A percentile compares a stretch with the other conserved stretches of the same genome.
Evolutionary conservation across 192 early-diverging fungal species (phyloP).

Genomic region (Spizellomyces punctatus): DNA sequence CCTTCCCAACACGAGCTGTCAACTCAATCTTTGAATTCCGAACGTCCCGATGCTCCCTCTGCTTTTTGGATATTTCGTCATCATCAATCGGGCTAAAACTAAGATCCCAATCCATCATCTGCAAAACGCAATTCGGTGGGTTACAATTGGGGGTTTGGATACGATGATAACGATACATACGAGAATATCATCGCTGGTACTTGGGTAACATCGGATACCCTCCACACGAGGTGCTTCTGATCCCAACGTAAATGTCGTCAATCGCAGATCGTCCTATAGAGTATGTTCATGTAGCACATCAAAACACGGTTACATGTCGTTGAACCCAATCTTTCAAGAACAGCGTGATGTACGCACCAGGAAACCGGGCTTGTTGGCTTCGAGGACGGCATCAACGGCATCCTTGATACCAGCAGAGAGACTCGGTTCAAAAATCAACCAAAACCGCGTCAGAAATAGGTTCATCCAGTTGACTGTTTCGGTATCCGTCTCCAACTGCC

Average conservation of each 20-base stretch:
- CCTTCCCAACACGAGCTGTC: conserved; percentile 83
- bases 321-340: conserved; percentile 23
- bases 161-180: neutral
- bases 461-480: conserved; percentile 92
- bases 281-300: neutral
- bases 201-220: conserved; percentile 38
- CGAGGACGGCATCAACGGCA: conserved; percentile 73
- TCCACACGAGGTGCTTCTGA: conserved; percentile 51
- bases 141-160: neutral
- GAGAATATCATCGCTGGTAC: conserved; percentile 40
- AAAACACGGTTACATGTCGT: no score
- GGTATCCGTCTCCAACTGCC: conserved; percentile 23
- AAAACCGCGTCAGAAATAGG: conserved; percentile 81
- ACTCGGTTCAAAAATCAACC: conserved; percentile 88
- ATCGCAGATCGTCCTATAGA: conserved; percentile 39
- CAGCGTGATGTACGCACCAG: conserved; percentile 48
- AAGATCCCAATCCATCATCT: conserved; percentile 89
- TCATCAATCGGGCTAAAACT: conserved; percentile 84
- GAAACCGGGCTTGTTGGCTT: conserved; percentile 75
- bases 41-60: conserved; percentile 45
- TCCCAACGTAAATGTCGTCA: conserved; percentile 53
- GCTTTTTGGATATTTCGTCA: conserved; percentile 41
- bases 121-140: neutral
- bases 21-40: conserved; percentile 85
- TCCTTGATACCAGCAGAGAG: conserved; percentile 75